Base-by-base conservation (phyloP, 2,329 filamentous ascomycete genomes). In the Pseudocercospora fijiensis region DNA sequence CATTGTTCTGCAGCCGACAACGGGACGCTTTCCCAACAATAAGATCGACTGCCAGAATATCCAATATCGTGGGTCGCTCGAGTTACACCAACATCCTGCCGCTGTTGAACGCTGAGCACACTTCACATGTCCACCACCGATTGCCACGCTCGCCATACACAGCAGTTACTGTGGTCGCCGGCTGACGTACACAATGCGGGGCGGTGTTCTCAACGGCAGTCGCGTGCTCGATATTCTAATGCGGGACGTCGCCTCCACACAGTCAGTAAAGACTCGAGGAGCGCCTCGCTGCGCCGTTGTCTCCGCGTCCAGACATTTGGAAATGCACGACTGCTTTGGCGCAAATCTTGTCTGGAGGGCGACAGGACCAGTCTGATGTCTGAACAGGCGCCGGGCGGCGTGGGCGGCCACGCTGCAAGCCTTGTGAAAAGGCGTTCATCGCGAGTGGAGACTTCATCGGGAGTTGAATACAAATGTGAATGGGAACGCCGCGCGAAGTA, bases 151-250 rank as follows among this genome's bases (percentile, higher is more conserved):
- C 5, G 26, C 26, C 26, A n/a, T 9, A 27, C 49, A 53, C 49
- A 53, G 49, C 49, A 53, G 49, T 16, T 53, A 26, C 49, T 27
- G 10, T 26, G 28, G 16, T 53, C 49, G 49, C 16, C 49, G 49
- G 49, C 49, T 53, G 49, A 53, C 49, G 49, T 53, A 24, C 24
- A 53, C 26, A 26, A 24, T 24, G 28, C 16, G 18, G 18, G 10
- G 26, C 49, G 22, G 13, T 27, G 22, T 53, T 28, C 49, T 26
- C 49, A 53, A 53, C 49, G 26, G 49, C 49, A 53, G 28, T 53
- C 49, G 49, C 49, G 49, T 24, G 24, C 49, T 53, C 26, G n/a
- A n/a, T n/a, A n/a, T n/a, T n/a, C n/a, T n/a, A 53, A 53, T 53
- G 45, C 11, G 45, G 4, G 22, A 49, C 37, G 26, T 37, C 52